These are phyloP conservation scores for Bretziella fagacearum DNA, from an alignment of 2,329 filamentous ascomycete genomes.

Conservation along the genomic window DNA sequence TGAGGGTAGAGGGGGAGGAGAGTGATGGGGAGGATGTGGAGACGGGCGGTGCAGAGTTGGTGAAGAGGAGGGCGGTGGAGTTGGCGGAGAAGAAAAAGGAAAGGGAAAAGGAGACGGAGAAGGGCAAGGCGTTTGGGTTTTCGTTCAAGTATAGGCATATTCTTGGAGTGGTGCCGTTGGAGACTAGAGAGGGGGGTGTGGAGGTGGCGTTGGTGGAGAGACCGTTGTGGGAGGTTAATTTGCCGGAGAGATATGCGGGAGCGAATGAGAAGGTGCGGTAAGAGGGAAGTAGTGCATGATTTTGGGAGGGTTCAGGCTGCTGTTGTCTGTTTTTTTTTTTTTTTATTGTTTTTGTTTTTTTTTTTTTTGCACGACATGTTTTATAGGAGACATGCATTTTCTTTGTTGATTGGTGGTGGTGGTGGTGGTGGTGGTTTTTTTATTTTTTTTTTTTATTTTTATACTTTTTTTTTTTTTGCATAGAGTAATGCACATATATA, in stretches of 20 bases:
- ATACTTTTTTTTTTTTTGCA: too few relatives aligned
- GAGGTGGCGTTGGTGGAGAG: conserved; percentile 84
- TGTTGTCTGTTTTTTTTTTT: too few relatives aligned
- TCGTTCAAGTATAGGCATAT: conserved; percentile 94
- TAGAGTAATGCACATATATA: too few relatives aligned
- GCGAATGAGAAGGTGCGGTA: conserved; percentile 1
- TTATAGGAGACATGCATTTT: too few relatives aligned
- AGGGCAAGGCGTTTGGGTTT: conserved; percentile 43
- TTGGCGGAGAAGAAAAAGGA: conserved; percentile 18
- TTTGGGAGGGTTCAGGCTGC: too few relatives aligned
- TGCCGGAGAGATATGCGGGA: conserved; percentile 45
- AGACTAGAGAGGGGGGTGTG: conserved; percentile 26
- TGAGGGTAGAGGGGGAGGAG: conserved; percentile 16
- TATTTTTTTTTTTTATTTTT: too few relatives aligned
- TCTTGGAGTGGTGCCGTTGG: conserved; percentile 46
- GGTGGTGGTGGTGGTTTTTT: too few relatives aligned
- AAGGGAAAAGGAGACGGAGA: conserved; percentile 18
- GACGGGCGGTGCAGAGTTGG: conserved; percentile 14
- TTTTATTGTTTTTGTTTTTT: too few relatives aligned
- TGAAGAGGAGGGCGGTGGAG: conserved; percentile 8
- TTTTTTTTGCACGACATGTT: too few relatives aligned
- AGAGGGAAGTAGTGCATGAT: too few relatives aligned
- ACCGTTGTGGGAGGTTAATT: conserved; percentile 65
- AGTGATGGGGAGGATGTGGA: conserved; percentile 26
- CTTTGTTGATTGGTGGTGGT: too few relatives aligned